phyloP scores from a whole-genome alignment of 2,329 filamentous ascomycete genomes.

The Cladobotryum protrusum region DNA sequence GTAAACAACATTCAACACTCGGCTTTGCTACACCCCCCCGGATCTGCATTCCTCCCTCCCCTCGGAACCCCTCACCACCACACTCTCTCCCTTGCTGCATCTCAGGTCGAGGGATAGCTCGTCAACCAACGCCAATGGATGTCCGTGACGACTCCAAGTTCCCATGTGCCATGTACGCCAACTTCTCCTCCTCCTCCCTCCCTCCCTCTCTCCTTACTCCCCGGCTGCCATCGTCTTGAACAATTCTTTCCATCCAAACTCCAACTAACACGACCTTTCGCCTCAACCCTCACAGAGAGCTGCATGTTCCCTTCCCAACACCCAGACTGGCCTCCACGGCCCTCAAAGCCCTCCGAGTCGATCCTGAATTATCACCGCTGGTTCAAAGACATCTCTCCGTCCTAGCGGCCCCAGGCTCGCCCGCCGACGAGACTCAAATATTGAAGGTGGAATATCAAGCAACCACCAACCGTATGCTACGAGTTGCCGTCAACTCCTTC shows the following conservation, averaged over 20 bases:
- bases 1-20: too few relatives aligned
- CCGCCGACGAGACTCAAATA: constrained; percentile 32
- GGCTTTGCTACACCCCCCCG: neutral
- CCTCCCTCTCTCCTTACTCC: neutral
- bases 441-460: constrained; percentile 74
- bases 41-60: neutral
- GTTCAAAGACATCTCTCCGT: constrained; percentile 68
- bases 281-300: constrained; percentile 43
- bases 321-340: constrained; percentile 71
- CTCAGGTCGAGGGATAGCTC: neutral
- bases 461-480: constrained; percentile 91
- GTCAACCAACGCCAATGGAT: constrained; percentile 8
- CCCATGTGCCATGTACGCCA: constrained; percentile 56
- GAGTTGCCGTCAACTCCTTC: constrained; percentile 93
- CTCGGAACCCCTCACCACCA: neutral
- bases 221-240: too few relatives aligned
- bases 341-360: constrained; percentile 70
- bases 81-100: neutral
- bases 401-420: constrained; percentile 23
- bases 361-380: constrained; percentile 80
- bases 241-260: too few relatives aligned
- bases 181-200: constrained; percentile 12
- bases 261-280: neutral
- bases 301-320: constrained; percentile 77
- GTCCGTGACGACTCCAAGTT: constrained; percentile 42